Evolutionary conservation across 768 basidiomycete species (phyloP), one percentile per base, ranked within the genome.

Genomic region (Termitomyces sp.): DNA sequence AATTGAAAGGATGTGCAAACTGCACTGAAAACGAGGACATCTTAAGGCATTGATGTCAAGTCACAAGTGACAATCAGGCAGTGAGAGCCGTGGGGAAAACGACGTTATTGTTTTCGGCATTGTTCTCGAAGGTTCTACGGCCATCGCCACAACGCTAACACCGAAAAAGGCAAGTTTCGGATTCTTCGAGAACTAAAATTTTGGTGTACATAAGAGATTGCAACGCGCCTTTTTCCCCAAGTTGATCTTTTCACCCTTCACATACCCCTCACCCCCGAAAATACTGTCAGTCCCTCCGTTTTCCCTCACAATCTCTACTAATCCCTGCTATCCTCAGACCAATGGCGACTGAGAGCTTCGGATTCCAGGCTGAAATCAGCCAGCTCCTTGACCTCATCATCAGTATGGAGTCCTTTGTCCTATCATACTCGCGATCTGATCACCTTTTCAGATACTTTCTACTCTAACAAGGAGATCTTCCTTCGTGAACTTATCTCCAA

Each of bases 391-490:
- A 98, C 82, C 80, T 98, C 72, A 98, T 98, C 82, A 98, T 98
- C 85, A 98, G 91, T 93, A 69, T 59, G 91, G 77, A 12, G 54
- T 45, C 60, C 48, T 61, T 56, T 34, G 20, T 53, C 45, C 27
- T 60, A 18, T 24, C 12, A 33, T n/a, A 33, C 27, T 18, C 46
- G 43, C 34, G 50, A 58, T 56, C 54, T 64, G 51, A 67, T 37
- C 22, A 49, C 49, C 34, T 7, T 53, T 10, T n/a, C 64, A 93
- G 91, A 98, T 83, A 98, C 96, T 62, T 98, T 98, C 88, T 99
- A 98, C 87, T 97, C 95, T 62, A 98, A 99, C 88, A 99, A 99
- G 84, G 96, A 98, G 80, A 98, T 99, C 76, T 98, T 98, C 87
- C 88, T 99, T 67, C 92, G 97, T 73, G 97, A 98, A 78, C 62